Evolutionary conservation across 805 yeast genomes (phyloP).

Genomic region (Candida mattraensis): DNA sequence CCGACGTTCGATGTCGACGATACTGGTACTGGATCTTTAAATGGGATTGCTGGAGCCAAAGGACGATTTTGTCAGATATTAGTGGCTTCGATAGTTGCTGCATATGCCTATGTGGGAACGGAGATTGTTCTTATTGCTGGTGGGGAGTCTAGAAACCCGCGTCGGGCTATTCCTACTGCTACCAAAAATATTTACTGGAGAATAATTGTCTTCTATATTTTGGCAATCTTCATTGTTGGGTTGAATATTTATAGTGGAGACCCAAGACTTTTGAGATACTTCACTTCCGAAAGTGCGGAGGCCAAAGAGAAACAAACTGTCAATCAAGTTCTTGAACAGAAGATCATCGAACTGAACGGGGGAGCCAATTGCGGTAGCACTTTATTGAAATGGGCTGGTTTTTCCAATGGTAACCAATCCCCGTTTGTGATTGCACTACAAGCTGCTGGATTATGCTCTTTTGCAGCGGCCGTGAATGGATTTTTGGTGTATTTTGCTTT

Average conservation of each 20-base stretch:
- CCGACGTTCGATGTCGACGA: conserved; percentile 71
- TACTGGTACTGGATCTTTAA: conserved; percentile 49
- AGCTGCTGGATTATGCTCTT: conserved; percentile 49
- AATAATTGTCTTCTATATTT: conserved; percentile 59
- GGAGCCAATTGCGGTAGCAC: conserved; percentile 28
- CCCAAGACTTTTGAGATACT: conserved; percentile 64
- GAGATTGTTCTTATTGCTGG: conserved; percentile 83
- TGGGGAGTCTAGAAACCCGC: conserved; percentile 81
- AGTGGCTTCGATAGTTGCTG: conserved; percentile 61
- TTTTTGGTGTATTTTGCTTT: conserved; percentile 54
- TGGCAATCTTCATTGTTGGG: conserved; percentile 69
- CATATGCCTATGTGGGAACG: conserved; percentile 79
- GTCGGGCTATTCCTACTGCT: conserved; percentile 74
- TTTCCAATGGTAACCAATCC: conserved; percentile 48
- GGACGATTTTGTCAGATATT: conserved; percentile 64
- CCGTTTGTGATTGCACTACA: conserved; percentile 60
- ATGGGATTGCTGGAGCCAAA: conserved; percentile 58
- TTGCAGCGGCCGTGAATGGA: conserved; percentile 52
- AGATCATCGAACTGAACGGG: conserved; percentile 27
- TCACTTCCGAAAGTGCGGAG: conserved; percentile 31
- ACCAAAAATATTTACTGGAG: conserved; percentile 75
- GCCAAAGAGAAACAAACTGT: conserved; percentile 17
- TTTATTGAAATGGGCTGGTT: conserved; percentile 35
- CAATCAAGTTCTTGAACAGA: conserved; percentile 12
- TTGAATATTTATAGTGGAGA: conserved; percentile 77